These are phyloP conservation scores for Iris pallida DNA, from an alignment of 116 monocot genomes.

Conservation along the genomic window DNA sequence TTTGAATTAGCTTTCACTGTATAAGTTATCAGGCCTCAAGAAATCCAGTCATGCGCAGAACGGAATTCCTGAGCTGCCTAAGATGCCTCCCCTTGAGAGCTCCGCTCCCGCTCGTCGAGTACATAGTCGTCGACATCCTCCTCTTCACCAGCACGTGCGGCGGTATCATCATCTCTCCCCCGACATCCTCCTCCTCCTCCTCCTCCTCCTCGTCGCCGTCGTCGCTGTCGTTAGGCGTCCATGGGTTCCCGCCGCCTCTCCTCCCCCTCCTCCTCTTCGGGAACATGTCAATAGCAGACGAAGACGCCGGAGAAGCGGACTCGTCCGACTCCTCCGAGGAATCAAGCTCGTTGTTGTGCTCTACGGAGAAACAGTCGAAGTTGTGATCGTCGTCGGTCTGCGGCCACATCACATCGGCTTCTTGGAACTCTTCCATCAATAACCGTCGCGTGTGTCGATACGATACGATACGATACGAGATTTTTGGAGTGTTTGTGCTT, in stretches of 20 bases:
- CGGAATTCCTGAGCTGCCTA: slow-evolving; percentile 10
- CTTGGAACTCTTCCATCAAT: slow-evolving; percentile 15
- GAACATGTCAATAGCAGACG: too few relatives aligned
- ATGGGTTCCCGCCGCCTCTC: not conserved
- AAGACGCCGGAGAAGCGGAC: too few relatives aligned
- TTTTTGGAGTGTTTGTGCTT: too few relatives aligned
- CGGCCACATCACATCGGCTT: slow-evolving; percentile 13
- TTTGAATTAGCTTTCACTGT: too few relatives aligned
- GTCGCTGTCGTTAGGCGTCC: not conserved
- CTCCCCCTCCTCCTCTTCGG: not conserved
- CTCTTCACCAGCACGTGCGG: slow-evolving; percentile 5
- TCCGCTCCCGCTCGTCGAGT: not conserved
- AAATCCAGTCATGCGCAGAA: slow-evolving; percentile 22
- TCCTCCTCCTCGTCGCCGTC: not conserved
- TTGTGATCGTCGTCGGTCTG: not conserved
- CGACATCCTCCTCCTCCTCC: not conserved
- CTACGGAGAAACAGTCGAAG: too few relatives aligned
- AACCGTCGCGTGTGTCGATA: not conserved
- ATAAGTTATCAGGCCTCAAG: slow-evolving; percentile 15
- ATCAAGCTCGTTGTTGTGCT: not conserved
- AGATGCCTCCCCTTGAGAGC: slow-evolving; percentile 11
- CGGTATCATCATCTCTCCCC: not conserved
- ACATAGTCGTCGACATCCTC: not conserved
- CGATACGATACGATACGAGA: too few relatives aligned
- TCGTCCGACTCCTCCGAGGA: not conserved